Evolutionary conservation across 228 moss, liverwort and hornwort genomes (phyloP), one percentile per base, ranked within the genome.

Genomic region (Sphagnum magellanicum): DNA sequence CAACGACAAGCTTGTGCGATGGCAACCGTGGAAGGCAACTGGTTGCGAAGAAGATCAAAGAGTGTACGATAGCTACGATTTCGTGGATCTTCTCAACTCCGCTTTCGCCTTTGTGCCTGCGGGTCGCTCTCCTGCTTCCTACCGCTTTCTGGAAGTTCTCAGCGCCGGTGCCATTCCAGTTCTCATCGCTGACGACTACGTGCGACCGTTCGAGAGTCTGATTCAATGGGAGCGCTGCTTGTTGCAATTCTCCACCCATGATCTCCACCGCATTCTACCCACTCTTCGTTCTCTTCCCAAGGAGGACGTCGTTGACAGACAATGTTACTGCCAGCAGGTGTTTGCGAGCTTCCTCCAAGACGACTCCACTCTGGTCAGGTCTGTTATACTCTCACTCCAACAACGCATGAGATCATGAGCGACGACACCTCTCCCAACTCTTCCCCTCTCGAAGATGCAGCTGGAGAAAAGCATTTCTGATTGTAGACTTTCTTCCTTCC

Each of bases 121-220:
- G 4, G 87, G 87, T 1, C 61, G 83, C 60, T 84, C 83, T 8
- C 87, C 87, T 4, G 84, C 81, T 10, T 87, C 87, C 3, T 87
- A 87, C 61, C 81, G 87, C 49, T 76, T 87, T 79, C 79, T 84
- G 6, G 87, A 87, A 75, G 84, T 87, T 5, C 73, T 87, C 1
- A 87, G 87, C 57, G 81, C 84, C 6, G 87, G 87, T 6, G 84
- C 87, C 6, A 81, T 87, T 66, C 87, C 87, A 8, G 84, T 87
- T 6, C 71, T 87, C 51, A 75, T 87, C 47, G 87, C 79, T 4
- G 87, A 87, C 73, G 84, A 84, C 16, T 87, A 87, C 53, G 87
- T 84, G 61, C 84, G 79, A 55, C 87, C 87, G 6, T 87, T 87
- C 55, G 79, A 84, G 5, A 84, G 81, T 60, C 55, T 84, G 51